A percentile compares a stretch with the other conserved stretches of the same genome.
Evolutionary conservation across 2,329 filamentous ascomycete genomes (phyloP).

Genomic region (Cladosporium sp.): DNA sequence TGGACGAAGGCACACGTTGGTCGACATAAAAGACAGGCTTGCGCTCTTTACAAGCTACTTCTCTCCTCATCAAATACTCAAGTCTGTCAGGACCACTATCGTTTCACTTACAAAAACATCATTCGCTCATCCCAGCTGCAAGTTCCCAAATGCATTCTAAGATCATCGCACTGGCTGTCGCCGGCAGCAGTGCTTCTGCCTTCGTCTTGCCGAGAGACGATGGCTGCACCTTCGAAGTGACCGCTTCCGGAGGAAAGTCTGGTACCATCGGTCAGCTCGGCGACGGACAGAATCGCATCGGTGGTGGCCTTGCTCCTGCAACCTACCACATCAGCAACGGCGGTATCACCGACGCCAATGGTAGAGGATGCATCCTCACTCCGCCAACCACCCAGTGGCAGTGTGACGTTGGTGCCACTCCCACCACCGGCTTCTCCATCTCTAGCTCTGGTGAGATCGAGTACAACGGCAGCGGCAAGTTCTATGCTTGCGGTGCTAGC

Average conservation of each 20-base stretch:
- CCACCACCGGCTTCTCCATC: constrained; percentile 59
- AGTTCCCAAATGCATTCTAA: neutral
- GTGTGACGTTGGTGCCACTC: constrained; percentile 58
- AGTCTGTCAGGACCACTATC: neutral
- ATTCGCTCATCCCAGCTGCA: neutral
- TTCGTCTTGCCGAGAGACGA: constrained; percentile 23
- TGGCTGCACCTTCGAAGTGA: constrained; percentile 30
- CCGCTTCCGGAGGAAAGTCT: constrained; percentile 27
- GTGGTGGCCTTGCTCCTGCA: constrained; percentile 45
- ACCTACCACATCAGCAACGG: constrained; percentile 57
- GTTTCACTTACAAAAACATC: neutral
- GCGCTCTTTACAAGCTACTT: neutral
- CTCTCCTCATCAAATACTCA: neutral
- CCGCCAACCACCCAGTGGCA: constrained; percentile 62
- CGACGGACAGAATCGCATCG: constrained; percentile 60
- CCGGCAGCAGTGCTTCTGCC: constrained; percentile 24
- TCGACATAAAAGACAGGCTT: neutral
- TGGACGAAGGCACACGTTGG: neutral
- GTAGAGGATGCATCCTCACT: constrained; percentile 66
- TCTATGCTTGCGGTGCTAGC: constrained; percentile 64
- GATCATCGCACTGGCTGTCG: constrained; percentile 25
- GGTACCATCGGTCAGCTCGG: constrained; percentile 28
- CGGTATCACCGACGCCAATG: constrained; percentile 56
- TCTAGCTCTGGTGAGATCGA: constrained; percentile 52
- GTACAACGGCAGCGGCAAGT: constrained; percentile 55